Conservation (phyloP, 768 basidiomycete genomes). For the Lactarius hatsudake region DNA sequence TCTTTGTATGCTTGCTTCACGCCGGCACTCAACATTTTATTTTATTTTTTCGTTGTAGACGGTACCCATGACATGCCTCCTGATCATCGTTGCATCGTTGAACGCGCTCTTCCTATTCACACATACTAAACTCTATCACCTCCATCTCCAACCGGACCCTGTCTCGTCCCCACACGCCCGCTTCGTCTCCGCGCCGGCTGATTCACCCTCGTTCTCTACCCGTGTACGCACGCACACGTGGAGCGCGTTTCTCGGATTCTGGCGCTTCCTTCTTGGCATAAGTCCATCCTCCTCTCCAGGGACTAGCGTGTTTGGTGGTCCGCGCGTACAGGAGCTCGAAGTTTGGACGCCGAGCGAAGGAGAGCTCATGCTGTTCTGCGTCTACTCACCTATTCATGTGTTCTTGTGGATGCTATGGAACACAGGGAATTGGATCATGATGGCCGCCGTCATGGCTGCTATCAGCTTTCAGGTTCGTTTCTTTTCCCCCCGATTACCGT, state of each 20-base stretch:
- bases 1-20: neutral
- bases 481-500: neutral
- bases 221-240: slow-evolving; percentile 37
- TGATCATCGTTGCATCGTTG: slow-evolving; percentile 52
- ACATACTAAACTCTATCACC: slow-evolving; percentile 64
- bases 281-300: slow-evolving; percentile 36
- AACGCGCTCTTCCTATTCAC: slow-evolving; percentile 70
- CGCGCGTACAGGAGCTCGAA: slow-evolving; percentile 69
- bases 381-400: slow-evolving; percentile 78
- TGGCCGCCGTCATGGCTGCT: slow-evolving; percentile 63
- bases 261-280: slow-evolving; percentile 67
- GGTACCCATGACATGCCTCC: slow-evolving; percentile 55
- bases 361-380: slow-evolving; percentile 63
- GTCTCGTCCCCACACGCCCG: slow-evolving; percentile 68
- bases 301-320: slow-evolving; percentile 16
- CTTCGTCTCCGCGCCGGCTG: slow-evolving; percentile 54
- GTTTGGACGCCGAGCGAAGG: slow-evolving; percentile 75
- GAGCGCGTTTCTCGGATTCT: slow-evolving; percentile 52
- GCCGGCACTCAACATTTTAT: slow-evolving; percentile 11
- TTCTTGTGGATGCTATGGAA: slow-evolving; percentile 70
- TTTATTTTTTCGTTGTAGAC: slow-evolving; percentile 45
- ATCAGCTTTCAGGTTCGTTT: slow-evolving; percentile 60
- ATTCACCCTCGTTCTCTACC: slow-evolving; percentile 39
- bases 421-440: slow-evolving; percentile 73
- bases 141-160: slow-evolving; percentile 60